Evolutionary conservation across 192 early-diverging fungal species (phyloP).

Genomic region (Coemansia sp.): DNA sequence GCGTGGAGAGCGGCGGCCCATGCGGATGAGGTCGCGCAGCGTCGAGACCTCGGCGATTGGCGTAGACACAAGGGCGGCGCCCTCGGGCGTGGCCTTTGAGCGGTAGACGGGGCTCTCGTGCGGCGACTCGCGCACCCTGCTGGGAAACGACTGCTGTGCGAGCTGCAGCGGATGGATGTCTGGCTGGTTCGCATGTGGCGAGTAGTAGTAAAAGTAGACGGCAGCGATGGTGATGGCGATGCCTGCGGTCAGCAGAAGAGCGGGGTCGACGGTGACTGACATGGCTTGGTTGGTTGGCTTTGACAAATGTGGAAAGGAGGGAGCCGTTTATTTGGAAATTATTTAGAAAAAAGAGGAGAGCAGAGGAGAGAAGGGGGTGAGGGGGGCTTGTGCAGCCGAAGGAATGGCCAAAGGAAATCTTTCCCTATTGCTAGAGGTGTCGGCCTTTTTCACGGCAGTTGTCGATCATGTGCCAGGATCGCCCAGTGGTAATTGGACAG

Average conservation of each 20-base stretch:
- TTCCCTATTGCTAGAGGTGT: too few species aligned
- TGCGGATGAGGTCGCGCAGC: conserved; percentile 32
- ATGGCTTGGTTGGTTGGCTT: background rate
- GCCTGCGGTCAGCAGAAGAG: conserved; percentile 19
- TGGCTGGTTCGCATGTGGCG: conserved; percentile 51
- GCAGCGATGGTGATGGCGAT: conserved; percentile 23
- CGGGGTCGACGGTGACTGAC: conserved; percentile 24
- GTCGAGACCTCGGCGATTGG: conserved; percentile 8
- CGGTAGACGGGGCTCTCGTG: conserved; percentile 42
- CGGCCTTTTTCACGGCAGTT: conserved; percentile 7
- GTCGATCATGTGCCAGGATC: background rate
- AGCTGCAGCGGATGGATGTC: conserved; percentile 52
- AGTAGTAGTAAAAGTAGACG: conserved; percentile 48
- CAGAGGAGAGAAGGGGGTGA: too few species aligned
- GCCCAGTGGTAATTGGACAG: background rate
- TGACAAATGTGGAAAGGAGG: too few species aligned
- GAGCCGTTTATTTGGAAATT: too few species aligned
- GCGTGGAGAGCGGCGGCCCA: conserved; percentile 14
- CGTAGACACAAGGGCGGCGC: conserved; percentile 21
- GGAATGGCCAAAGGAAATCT: too few species aligned
- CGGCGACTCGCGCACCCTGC: conserved; percentile 29
- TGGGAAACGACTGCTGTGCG: conserved; percentile 41
- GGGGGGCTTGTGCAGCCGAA: too few species aligned
- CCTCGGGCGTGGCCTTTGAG: conserved; percentile 40
- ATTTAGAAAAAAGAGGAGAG: too few species aligned